phyloP scores from a whole-genome alignment of 495 filamentous ascomycete genomes.

The Extremus antarcticus region DNA sequence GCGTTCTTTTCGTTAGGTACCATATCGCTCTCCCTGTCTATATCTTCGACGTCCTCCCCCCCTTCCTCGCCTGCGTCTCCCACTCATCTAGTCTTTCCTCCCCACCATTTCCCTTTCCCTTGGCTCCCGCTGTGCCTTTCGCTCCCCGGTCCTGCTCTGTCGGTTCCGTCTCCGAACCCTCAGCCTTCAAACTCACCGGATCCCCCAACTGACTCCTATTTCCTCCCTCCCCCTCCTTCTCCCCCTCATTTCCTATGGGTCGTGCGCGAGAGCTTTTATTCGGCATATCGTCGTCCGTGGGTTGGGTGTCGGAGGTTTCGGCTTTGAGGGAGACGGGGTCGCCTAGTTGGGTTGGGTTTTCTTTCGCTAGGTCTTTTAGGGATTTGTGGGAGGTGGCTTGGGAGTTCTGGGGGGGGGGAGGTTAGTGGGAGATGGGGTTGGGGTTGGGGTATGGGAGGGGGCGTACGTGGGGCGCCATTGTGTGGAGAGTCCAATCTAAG shows the following conservation, averaged over 20 bases:
- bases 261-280: not conserved
- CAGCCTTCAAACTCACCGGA: constrained; percentile 23
- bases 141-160: constrained; percentile 22
- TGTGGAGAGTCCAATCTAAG: not conserved
- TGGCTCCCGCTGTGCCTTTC: constrained; percentile 4
- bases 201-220: constrained; percentile 20
- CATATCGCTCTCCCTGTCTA: no score
- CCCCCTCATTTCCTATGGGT: constrained; percentile 8
- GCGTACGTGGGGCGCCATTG: constrained; percentile 5
- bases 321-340: constrained; percentile 22
- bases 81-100: not conserved
- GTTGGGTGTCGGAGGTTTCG: constrained; percentile 14
- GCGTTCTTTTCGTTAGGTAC: no score
- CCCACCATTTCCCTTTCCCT: constrained; percentile 5
- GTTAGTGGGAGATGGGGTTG: not conserved
- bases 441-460: no score
- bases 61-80: not conserved
- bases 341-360: constrained; percentile 8
- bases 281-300: constrained; percentile 16
- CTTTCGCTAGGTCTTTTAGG: constrained; percentile 1
- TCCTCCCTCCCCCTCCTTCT: constrained; percentile 10
- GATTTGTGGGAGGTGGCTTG: not conserved
- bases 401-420: not conserved
- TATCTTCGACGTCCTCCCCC: no score
- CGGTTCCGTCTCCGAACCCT: constrained; percentile 17